Percentiles rank a stretch among this genome's conserved stretches.
Conservation (phyloP, 345 rosid genomes). For the Toxicodendron radicans region DNA sequence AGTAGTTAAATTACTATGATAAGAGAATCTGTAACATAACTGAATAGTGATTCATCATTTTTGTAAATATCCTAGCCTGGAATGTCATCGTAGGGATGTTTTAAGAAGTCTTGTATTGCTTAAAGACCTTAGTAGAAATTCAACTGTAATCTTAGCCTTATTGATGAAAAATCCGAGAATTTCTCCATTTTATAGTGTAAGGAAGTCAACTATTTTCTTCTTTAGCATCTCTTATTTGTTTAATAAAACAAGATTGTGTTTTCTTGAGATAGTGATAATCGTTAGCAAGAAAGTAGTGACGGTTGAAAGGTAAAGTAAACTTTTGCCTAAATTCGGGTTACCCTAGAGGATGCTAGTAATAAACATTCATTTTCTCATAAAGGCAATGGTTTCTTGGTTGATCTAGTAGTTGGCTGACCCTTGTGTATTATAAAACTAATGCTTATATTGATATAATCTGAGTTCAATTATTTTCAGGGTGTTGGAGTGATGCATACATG, state of each 20-base stretch:
- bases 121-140: not conserved
- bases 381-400: not conserved
- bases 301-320: slow-evolving; percentile 5
- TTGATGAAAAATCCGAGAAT: not conserved
- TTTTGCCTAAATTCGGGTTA: not conserved
- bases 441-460: not conserved
- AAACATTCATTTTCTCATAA: not conserved
- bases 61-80: not conserved
- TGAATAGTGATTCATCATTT: not conserved
- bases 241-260: not conserved
- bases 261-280: not conserved
- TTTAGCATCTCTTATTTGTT: not conserved
- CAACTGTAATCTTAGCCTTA: no score
- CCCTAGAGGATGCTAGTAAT: slow-evolving; percentile 8
- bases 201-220: not conserved
- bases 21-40: not conserved
- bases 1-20: not conserved
- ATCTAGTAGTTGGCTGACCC: not conserved
- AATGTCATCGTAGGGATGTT: not conserved
- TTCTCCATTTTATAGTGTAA: not conserved
- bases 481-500: not conserved
- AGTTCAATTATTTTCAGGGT: not conserved
- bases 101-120: not conserved
- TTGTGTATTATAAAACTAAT: not conserved
- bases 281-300: not conserved